These are phyloP conservation scores for Cytospora leucostoma DNA, from an alignment of 2,329 filamentous ascomycete species.

Conservation along the genomic window DNA sequence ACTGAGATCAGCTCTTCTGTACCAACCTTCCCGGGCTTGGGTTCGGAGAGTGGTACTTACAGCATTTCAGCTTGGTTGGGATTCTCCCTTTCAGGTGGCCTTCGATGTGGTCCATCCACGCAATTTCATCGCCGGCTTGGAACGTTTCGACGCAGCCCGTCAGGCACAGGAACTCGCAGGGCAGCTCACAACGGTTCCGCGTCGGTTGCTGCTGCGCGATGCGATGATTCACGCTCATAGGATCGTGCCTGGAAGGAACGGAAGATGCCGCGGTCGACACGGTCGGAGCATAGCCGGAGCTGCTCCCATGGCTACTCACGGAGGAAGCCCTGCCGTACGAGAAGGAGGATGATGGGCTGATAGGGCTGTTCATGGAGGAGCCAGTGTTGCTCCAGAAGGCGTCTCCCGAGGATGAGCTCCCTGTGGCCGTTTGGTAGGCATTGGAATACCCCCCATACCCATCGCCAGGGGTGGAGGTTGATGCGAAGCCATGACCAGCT, in stretches of 20 bases:
- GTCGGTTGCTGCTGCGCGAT: slow-evolving; percentile 12
- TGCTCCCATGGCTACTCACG: not conserved
- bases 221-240: slow-evolving; percentile 3
- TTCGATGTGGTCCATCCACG: slow-evolving; percentile 50
- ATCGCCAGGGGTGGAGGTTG: not conserved
- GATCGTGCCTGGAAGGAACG: not conserved
- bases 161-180: slow-evolving; percentile 49
- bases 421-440: not conserved
- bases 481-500: not conserved
- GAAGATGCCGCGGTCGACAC: not conserved
- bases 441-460: not conserved
- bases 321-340: not conserved
- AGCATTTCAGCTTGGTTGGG: slow-evolving; percentile 34
- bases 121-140: slow-evolving; percentile 37
- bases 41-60: slow-evolving; percentile 2
- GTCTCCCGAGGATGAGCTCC: too few species aligned
- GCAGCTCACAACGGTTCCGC: slow-evolving; percentile 33
- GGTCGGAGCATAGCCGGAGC: not conserved
- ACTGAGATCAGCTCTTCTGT: slow-evolving; percentile 10
- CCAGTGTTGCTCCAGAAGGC: too few species aligned
- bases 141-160: slow-evolving; percentile 43
- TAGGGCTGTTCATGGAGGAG: too few species aligned
- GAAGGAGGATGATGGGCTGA: too few species aligned
- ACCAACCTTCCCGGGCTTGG: not conserved
- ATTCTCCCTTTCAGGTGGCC: slow-evolving; percentile 41